Evolutionary conservation across 306 rosid species (phyloP).

Genomic region (Lablab purpureus): DNA sequence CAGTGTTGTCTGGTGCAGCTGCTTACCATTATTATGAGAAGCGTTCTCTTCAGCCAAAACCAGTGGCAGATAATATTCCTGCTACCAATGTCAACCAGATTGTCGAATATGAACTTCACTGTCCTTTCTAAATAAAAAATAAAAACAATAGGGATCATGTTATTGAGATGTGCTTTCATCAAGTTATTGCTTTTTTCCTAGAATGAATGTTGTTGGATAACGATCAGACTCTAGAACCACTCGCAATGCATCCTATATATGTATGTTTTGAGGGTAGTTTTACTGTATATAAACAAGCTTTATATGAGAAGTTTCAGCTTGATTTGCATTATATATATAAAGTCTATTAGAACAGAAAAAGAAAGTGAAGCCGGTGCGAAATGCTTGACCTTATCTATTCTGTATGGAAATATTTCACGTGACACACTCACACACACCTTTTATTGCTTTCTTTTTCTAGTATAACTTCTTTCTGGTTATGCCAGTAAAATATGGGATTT

Average conservation of each 20-base stretch:
- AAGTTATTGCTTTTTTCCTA: background rate
- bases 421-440: background rate
- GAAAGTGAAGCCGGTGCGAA: background rate
- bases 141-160: background rate
- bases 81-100: slow-evolving; percentile 15
- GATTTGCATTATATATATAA: background rate
- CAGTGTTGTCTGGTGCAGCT: slow-evolving; percentile 83
- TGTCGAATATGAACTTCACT: slow-evolving; percentile 33
- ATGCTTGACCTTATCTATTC: background rate
- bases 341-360: background rate
- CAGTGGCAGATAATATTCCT: slow-evolving; percentile 22
- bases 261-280: background rate
- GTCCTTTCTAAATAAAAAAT: slow-evolving; percentile 37
- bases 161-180: background rate
- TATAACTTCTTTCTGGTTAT: no score
- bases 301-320: background rate
- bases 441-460: no score
- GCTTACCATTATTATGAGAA: slow-evolving; percentile 73
- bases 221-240: background rate
- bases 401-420: background rate
- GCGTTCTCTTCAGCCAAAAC: slow-evolving; percentile 17
- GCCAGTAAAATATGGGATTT: no score
- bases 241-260: background rate
- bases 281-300: slow-evolving; percentile 1
- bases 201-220: background rate